Base-by-base conservation (phyloP, 2,329 filamentous ascomycete genomes). In the Pseudocercospora macadamiae region DNA sequence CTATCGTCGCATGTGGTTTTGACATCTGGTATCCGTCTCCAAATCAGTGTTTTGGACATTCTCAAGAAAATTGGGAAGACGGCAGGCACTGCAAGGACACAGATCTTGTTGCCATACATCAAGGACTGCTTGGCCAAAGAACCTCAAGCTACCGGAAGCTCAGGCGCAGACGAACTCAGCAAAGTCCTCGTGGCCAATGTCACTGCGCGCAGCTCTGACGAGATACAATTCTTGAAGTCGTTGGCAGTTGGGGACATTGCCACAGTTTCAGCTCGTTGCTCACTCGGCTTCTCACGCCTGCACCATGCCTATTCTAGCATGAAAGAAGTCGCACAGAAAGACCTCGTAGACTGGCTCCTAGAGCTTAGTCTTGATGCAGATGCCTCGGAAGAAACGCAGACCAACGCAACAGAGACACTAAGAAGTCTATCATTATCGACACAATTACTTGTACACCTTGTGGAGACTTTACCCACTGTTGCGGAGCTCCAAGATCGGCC, bases 71-170 rank as follows among this genome's bases (percentile, higher is more conserved):
- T 93, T n/a, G 80, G 80, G 51, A 91, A 91, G 69, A 83, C 86
- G 51, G 86, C 91, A 3, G 86, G 86, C n/a, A 85, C 82, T 23
- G 34, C 55, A 9, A 87, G 91, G 57, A 90, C 86, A 1, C 86
- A 89, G 64, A 80, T 89, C 19, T 77, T 97, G n/a, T 77, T 93
- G n/a, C 90, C 92, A 1, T 75, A 89, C 3, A 79, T 96, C 28
- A 81, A 84, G 57, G 80, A 82, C 70, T 96, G 91, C 91, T 80
- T 86, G 23, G 74, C 77, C 7, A 72, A 90, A 19, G 75, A 76
- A 9, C 76, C 80, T 8, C 73, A 77, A 1, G 79, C 30, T 8
- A 28, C 87, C 23, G 83, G 84, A 0, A 68, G 76, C 6, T 73
- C 78, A 5, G 75, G 80, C 10, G 66, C 73, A 25, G 71, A 71